Base-by-base conservation (phyloP, 2,329 filamentous ascomycete genomes). In the Cytospora chrysosperma region DNA sequence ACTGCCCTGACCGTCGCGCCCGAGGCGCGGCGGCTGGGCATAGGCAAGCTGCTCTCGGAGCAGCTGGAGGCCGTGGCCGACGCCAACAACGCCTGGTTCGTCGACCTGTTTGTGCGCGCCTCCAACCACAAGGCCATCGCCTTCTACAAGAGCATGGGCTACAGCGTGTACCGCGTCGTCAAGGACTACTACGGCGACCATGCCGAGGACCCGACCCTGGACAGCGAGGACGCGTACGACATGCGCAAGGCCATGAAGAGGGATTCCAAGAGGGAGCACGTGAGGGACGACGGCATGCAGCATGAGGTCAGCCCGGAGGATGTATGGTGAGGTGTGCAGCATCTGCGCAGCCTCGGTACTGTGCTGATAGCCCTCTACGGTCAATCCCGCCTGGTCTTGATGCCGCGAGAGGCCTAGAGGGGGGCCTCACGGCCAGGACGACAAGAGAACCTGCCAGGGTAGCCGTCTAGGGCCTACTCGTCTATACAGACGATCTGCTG, bases 161-260 rank as follows among this genome's bases (percentile, higher is more conserved):
- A 99, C 75, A 93, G 87, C 64, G 90, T 98, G 54, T 99, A 90
- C 77, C 84, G 95, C 53, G 86, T 92, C 12, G 94, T 99, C 52
- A 88, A 92, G 70, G 90, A 90, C 71, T 99, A 99, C 76, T 99
- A 99, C 72, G 92, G 90, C 67, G 93, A 97, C 73, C 91, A 96
- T 73, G 85, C 88, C 32, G 83, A 79, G 59, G 84, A 87, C 60
- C 85, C 86, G 4, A 85, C 82, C 12, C 80, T 84, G 65, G 79
- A 79, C 19, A 85, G 86, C 57, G 93, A 96, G 76, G 94, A 98
- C 79, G 95, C 94, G 21, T 95, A 92, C 75, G 95, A 99, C 78
- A 99, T 99, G 95, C 87, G 95, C 68, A 98, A 97, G 75, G 86
- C 92, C 43, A 86, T 94, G 79, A 90, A 85, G 76, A 85, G 93